Base-by-base conservation (phyloP, 306 rosid genomes). In the Betula pendula region DNA sequence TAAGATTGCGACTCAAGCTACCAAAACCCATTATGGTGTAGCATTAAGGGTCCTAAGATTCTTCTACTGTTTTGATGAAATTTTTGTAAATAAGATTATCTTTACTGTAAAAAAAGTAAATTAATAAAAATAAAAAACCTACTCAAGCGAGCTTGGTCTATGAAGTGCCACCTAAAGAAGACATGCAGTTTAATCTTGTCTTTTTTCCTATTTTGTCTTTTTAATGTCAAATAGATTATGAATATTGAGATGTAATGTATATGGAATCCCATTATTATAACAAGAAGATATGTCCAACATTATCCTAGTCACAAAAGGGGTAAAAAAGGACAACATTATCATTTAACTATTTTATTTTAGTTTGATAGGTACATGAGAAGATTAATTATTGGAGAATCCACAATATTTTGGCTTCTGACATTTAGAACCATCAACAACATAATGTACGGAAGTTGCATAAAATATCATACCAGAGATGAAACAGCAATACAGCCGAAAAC, bases 401-500 rank as follows among this genome's bases (percentile, higher is more conserved):
- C 20, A 35, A 70, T 5, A 40, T 27, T 68, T 66, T 53, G 74
- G 74, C 55, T 45, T 59, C 43, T 14, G 0, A 68, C 73, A 20
- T 35, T 78, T 66, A 50, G 55, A 74, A 80, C 59, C n/a, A 59
- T 45, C 65, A 68, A 67, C 66, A 52, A 73, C 40, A 73, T 15
- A 5, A 78, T 68, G 79, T 79, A 75, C 80, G 77, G 68, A 77
- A 77, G 78, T 73, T 12, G 48, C 56, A 77, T 62, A 76, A 74
- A 51, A 75, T 69, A 45, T 62, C 78, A 84, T 86, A 95, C 98
- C 97, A 95, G 68, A 77, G 98, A 90, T 68, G 97, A 80, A 85
- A 88, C 11, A 35, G 97, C 92, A 73, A 95, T 81, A 76, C 97
- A 95, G 77, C 98, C 98, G 80, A 95, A 95, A 77, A 90, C 96